Evolutionary conservation across 345 rosid species (phyloP), one percentile per base, ranked within the genome.

Genomic region (Euphorbia pulcherrima): DNA sequence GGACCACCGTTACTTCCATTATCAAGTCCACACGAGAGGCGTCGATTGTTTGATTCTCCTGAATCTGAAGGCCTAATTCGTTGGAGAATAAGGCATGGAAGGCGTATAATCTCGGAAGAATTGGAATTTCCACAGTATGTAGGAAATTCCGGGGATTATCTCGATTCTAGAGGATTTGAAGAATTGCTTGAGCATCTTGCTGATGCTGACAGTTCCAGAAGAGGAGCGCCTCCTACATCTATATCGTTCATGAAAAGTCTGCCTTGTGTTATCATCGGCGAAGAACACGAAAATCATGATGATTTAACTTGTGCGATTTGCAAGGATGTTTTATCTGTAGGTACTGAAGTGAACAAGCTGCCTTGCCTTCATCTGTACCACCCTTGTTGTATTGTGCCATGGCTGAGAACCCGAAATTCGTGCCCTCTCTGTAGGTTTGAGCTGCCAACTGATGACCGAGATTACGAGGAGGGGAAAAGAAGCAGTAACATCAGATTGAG

Each of bases 141-240:
- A 46, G 76, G 79, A 48, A 83, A 84, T 79, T 66, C 78, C 30
- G 81, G 81, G 59, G 93, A 87, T 74, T 81, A 83, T 82, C 88
- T 86, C 18, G 84, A 83, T 65, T 77, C 75, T 64, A 82, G 90
- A 65, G 90, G 89, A 62, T 83, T 88, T 57, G 94, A 86, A 47
- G 88, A 87, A 72, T 73, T 90, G 74, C 90, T 88, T 68, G 89
- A 86, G 61, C 87, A 84, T 72, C 83, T 93, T 74, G 87, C 86
- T 65, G 92, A 80, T 66, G 79, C 86, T 70, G 96, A 86, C 73
- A 82, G 64, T 60, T 81, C 90, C 23, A 87, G 89, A 77, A 83
- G 96, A 84, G 92, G 92, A 68, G 96, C 98, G 23, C 97, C 97
- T 68, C 98, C 96, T 72, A 89, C 97, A 50, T 83, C 98, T 60